Conservation (phyloP, 2,329 filamentous ascomycete species). For the Cordyceps javanica region DNA sequence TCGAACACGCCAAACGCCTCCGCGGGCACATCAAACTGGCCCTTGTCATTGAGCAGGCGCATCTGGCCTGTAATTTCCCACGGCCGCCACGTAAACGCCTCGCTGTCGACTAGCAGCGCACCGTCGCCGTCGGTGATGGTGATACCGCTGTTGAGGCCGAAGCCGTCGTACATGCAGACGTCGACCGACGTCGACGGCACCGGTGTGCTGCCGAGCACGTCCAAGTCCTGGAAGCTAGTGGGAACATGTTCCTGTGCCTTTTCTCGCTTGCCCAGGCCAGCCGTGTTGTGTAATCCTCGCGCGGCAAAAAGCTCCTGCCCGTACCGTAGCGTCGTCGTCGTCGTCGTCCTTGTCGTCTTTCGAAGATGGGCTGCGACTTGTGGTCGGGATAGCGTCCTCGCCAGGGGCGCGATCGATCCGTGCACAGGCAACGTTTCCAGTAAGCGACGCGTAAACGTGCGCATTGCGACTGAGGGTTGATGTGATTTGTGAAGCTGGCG, state of each 20-base stretch:
- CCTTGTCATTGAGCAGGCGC: conserved; percentile 64
- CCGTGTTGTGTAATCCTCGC: conserved; percentile 17
- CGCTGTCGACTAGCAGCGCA: conserved; percentile 73
- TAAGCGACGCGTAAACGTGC: background rate
- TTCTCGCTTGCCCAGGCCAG: conserved; percentile 17
- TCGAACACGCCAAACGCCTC: conserved; percentile 70
- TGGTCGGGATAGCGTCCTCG: background rate
- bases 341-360: background rate
- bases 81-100: conserved; percentile 84
- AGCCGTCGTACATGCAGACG: conserved; percentile 74
- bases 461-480: background rate
- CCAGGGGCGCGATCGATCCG: background rate
- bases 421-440: background rate
- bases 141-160: conserved; percentile 76
- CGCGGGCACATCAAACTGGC: conserved; percentile 71
- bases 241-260: conserved; percentile 28
- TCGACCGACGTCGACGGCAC: conserved; percentile 78
- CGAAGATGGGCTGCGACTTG: background rate
- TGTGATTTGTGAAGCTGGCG: background rate
- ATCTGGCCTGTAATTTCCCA: conserved; percentile 52
- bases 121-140: conserved; percentile 64
- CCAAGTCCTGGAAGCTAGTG: conserved; percentile 65
- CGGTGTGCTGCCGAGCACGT: conserved; percentile 72
- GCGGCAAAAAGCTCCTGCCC: background rate
- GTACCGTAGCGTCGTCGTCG: background rate